Evolutionary conservation across 371 early-diverging fungal genomes (phyloP).

Genomic region (Mortierella sp.): DNA sequence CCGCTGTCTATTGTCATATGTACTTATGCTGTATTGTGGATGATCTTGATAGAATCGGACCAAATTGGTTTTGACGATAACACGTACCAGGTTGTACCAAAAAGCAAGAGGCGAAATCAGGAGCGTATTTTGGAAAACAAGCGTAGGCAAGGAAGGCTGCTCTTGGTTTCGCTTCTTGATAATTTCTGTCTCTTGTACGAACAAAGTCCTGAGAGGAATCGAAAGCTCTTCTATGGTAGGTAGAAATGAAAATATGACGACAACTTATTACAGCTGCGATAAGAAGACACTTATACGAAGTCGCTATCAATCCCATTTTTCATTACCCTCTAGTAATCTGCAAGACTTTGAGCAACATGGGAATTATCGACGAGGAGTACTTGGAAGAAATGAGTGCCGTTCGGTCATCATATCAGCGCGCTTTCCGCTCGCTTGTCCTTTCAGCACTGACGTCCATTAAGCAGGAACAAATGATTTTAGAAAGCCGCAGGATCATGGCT

Average conservation of each 20-base stretch:
- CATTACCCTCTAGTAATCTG: constrained; percentile 54
- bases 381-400: constrained; percentile 85
- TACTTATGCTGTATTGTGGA: background rate
- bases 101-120: constrained; percentile 41
- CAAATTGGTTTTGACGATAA: constrained; percentile 41
- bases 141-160: constrained; percentile 74
- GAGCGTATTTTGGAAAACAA: constrained; percentile 59
- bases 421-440: constrained; percentile 84
- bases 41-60: constrained; percentile 35
- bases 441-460: constrained; percentile 82
- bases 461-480: constrained; percentile 49
- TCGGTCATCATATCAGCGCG: constrained; percentile 83
- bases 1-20: background rate
- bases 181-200: constrained; percentile 91
- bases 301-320: background rate
- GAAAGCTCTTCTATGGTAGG: constrained; percentile 84
- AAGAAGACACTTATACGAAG: background rate
- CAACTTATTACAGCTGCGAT: too few relatives aligned
- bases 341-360: constrained; percentile 73
- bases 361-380: constrained; percentile 88
- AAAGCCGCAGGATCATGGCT: constrained; percentile 56
- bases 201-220: constrained; percentile 84
- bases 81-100: constrained; percentile 46
- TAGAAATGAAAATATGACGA: constrained; percentile 14
- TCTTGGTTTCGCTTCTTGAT: constrained; percentile 81